Conservation (phyloP, 1,284 basidiomycete species). For the Wolfiporia cocos region DNA sequence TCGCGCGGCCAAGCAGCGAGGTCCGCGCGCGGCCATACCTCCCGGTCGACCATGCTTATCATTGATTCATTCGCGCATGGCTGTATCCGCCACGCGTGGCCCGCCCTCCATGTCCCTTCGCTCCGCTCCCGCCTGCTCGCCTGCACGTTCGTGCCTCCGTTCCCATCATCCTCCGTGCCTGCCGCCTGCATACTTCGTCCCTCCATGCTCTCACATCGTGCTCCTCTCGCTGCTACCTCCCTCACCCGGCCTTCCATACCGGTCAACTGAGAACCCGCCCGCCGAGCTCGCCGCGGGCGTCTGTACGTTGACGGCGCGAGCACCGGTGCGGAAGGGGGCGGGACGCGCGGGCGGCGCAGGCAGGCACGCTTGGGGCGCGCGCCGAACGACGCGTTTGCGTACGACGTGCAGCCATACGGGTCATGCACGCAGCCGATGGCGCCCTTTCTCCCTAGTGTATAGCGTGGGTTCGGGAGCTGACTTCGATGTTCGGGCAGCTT, state of each 20-base stretch:
- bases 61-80: not conserved
- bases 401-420: constrained; percentile 43
- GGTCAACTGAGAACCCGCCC: constrained; percentile 20
- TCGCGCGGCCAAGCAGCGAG: constrained; percentile 22
- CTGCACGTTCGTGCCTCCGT: not conserved
- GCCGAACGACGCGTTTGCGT: constrained; percentile 5
- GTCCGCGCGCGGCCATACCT: constrained; percentile 6
- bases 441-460: not conserved
- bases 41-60: not conserved
- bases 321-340: no score
- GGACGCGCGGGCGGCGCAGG: not conserved
- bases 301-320: no score
- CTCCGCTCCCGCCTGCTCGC: not conserved
- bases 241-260: constrained; percentile 1
- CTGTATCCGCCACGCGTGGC: not conserved
- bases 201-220: not conserved
- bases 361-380: not conserved
- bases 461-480: no score
- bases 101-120: no score
- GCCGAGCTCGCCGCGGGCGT: constrained; percentile 20
- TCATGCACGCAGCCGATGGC: constrained; percentile 25
- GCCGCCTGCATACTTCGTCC: no score
- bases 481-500: not conserved
- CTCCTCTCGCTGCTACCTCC: not conserved
- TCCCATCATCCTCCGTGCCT: no score